phyloP scores from a whole-genome alignment of 495 filamentous ascomycete species.

The Neurospora intermedia region DNA sequence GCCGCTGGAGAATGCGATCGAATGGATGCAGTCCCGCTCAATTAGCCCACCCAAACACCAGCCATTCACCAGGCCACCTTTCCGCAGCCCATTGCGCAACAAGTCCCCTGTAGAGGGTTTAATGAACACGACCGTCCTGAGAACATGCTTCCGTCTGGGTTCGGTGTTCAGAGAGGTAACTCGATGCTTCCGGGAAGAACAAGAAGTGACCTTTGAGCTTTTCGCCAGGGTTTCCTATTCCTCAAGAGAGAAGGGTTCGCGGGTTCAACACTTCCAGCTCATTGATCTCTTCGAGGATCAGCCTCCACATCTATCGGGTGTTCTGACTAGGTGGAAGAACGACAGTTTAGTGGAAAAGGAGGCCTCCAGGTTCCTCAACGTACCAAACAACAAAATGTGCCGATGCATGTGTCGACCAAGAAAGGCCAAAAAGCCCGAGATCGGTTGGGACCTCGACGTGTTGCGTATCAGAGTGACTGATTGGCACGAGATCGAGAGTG shows the following conservation, averaged over 20 bases:
- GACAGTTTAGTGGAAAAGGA: slow-evolving; percentile 38
- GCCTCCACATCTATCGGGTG: slow-evolving; percentile 40
- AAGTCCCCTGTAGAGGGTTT: slow-evolving; percentile 43
- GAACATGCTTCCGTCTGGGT: slow-evolving; percentile 52
- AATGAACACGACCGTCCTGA: slow-evolving; percentile 33
- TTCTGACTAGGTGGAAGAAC: slow-evolving; percentile 37
- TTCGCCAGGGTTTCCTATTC: slow-evolving; percentile 47
- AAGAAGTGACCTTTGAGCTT: slow-evolving; percentile 44
- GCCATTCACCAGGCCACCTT: slow-evolving; percentile 37
- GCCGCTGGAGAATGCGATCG: background rate
- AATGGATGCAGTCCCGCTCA: background rate
- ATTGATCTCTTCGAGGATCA: slow-evolving; percentile 48
- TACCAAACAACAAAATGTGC: slow-evolving; percentile 26
- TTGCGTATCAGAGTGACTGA: slow-evolving; percentile 41
- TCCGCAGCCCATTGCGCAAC: slow-evolving; percentile 38
- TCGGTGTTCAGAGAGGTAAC: slow-evolving; percentile 40
- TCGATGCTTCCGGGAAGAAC: slow-evolving; percentile 19
- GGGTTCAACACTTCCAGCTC: slow-evolving; percentile 49
- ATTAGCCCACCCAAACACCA: background rate
- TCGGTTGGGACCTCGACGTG: slow-evolving; percentile 37
- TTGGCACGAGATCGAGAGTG: slow-evolving; percentile 42
- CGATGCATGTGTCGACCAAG: slow-evolving; percentile 44
- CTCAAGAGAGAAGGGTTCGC: slow-evolving; percentile 28
- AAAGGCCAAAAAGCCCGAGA: slow-evolving; percentile 24
- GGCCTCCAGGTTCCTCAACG: slow-evolving; percentile 28